Evolutionary conservation across 139 green algal genomes (phyloP), one percentile per base, ranked within the genome.

Genomic region (Chlamydomonas applanata): DNA sequence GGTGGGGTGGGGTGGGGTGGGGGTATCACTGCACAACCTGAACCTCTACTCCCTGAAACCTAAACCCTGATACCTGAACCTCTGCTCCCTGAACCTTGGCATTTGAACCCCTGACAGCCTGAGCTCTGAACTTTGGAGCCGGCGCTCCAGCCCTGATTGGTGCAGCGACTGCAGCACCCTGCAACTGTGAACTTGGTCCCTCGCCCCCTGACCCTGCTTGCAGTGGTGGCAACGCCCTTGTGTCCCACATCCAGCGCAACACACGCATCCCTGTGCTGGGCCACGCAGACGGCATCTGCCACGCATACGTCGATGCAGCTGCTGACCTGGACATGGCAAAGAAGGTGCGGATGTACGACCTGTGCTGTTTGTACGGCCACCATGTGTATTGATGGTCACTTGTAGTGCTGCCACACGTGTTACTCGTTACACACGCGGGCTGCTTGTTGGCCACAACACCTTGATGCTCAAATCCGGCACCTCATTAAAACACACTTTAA

Each of bases 241-340:
- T 90, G n/a, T 77, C 61, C 19, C 83, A 82, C 79, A 90, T 90
- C 71, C 83, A 83, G 70, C 76, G 73, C 52, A 93, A 98, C 88
- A 99, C 96, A 11, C 93, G 91, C 63, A 99, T 99, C 77, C 90
- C 96, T 0, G 96, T 99, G 77, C 85, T 99, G 62, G 96, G 96
- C 57, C 96, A 99, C 74, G 96, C 96, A 5, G 96, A 98, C 77
- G 96, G 95, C 74, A 95, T 99, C 79, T 99, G 96, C 89, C 96
- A 99, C 84, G 87, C 98, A 61, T 83, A 97, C 73, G 84, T 99
- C 19, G 96, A 99, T 82, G 74, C 79, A 4, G 85, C 78, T 0
- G 90, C 87, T 1, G 82, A 93, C 71, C 40, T 91, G 32, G 78
- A 83, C 46, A 89, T 83, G 60, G 86, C 86, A 11, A 24, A 75